These are phyloP conservation scores for Clonostachys rosea DNA, from an alignment of 2,329 filamentous ascomycete genomes.

Conservation along the genomic window DNA sequence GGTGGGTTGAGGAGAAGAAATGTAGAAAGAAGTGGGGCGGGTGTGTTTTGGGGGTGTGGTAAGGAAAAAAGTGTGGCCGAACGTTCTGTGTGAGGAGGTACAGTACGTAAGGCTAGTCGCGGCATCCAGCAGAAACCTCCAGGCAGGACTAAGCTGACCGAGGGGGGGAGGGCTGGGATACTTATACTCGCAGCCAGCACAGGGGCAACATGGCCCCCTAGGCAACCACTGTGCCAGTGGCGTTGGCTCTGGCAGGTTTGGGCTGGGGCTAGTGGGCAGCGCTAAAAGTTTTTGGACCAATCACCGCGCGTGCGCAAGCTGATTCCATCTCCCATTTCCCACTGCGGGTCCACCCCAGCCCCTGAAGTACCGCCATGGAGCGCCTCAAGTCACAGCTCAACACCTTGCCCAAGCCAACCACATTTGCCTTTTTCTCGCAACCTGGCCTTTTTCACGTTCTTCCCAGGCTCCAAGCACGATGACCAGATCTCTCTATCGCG, in stretches of 20 bases:
- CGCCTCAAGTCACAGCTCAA: not conserved
- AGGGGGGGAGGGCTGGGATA: constrained; percentile 45
- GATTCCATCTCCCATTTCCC: constrained; percentile 33
- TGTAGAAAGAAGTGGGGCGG: constrained; percentile 3
- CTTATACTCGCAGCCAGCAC: constrained; percentile 49
- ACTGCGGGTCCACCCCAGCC: constrained; percentile 20
- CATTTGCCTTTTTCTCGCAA: not conserved
- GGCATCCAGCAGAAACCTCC: constrained; percentile 50
- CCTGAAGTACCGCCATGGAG: constrained; percentile 27
- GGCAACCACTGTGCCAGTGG: constrained; percentile 38
- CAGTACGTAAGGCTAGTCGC: constrained; percentile 49
- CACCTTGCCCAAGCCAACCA: not conserved
- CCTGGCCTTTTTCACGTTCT: not conserved
- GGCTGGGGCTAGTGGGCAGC: constrained; percentile 25
- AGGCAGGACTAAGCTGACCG: constrained; percentile 21
- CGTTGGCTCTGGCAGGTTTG: constrained; percentile 32
- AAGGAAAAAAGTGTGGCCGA: constrained; percentile 29
- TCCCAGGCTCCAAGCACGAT: not conserved
- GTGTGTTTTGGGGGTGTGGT: constrained; percentile 2
- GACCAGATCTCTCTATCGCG: not conserved
- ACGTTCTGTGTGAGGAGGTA: constrained; percentile 31
- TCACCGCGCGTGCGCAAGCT: constrained; percentile 18
- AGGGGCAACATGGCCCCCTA: constrained; percentile 30
- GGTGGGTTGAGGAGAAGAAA: constrained; percentile 5
- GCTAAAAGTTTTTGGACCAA: constrained; percentile 29